Base-by-base conservation (phyloP, 2,329 filamentous ascomycete species). In the Aspergillus sp. region DNA sequence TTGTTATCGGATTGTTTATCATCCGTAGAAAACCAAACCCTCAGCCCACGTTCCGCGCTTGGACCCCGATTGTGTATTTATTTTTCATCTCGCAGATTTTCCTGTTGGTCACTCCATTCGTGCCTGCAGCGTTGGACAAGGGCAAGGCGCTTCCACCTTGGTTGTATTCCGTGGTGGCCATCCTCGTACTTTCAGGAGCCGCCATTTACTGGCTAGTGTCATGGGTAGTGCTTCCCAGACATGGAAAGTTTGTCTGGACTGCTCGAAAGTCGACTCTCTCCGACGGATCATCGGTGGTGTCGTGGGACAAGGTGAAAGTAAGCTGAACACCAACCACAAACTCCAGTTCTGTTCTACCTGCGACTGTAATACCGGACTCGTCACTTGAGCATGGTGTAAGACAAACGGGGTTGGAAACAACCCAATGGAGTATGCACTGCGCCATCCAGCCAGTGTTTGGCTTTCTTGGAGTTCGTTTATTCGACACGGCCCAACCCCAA, bases 1-100 rank as follows among this genome's bases (percentile, higher is more conserved):
- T 73, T 44, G 66, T 66, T 5, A 51, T 63, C 22, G 70, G 67
- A 2, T 57, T 68, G 4, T 65, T 69, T 33, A 78, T 54, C 20
- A 58, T 58, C 20, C 56, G 56, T 15, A 50, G 24, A 22, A 20
- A 33, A 11, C 48, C 45, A 50, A 3, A n/a, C 3, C 20, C 27
- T 6, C 45, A 30, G 3, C 51, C 20, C 17, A 22, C 51, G 4
- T 58, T 58, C 19, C 46, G 56, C 17, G 56, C 56, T 4, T 58
- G 56, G 56, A 54, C 40, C 19, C 20, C 40, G 3, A 41, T 58
- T 15, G 46, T 54, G 7, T 54, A 54, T 47, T 12, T 58, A 11
- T 58, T 58, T 15, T 41, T 58, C 3, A 45, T 33, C 1, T 51
- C 51, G 15, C 56, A 58, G 44, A 19, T 58, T 5, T 58, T 54